Evolutionary conservation across 371 early-diverging fungal species (phyloP).

Genomic region (Actinomortierella ambigua): DNA sequence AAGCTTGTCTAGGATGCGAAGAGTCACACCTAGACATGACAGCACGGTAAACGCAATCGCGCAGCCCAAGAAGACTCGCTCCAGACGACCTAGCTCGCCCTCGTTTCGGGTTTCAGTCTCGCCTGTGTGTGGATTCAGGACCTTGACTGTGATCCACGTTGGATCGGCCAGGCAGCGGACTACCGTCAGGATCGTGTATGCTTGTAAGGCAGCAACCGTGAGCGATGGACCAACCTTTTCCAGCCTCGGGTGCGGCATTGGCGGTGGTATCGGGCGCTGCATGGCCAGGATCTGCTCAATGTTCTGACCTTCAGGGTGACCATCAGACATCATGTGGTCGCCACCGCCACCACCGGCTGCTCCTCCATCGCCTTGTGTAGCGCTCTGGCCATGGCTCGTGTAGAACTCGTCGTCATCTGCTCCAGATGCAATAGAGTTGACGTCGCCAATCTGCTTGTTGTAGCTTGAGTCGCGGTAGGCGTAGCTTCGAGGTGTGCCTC

Average conservation of each 20-base stretch:
- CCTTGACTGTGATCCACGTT: constrained; percentile 28
- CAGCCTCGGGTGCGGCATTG: constrained; percentile 14
- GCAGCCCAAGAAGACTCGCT: constrained; percentile 29
- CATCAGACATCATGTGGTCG: not conserved
- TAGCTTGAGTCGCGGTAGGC: too few relatives aligned
- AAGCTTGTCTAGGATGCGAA: constrained; percentile 38
- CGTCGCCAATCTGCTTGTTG: too few relatives aligned
- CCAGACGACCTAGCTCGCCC: constrained; percentile 11
- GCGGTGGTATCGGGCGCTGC: too few relatives aligned
- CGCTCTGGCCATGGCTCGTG: not conserved
- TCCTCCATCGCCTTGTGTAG: too few relatives aligned
- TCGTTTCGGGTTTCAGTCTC: constrained; percentile 1
- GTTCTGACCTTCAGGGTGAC: too few relatives aligned
- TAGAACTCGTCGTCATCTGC: not conserved
- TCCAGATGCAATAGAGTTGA: not conserved
- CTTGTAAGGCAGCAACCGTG: constrained; percentile 22
- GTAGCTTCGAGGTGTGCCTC: too few relatives aligned
- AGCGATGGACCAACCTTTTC: constrained; percentile 24
- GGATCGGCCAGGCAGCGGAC: constrained; percentile 37
- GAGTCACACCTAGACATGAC: constrained; percentile 32
- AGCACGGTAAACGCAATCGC: constrained; percentile 36
- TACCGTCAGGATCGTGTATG: constrained; percentile 31
- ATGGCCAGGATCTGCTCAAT: too few relatives aligned
- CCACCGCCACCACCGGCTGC: not conserved
- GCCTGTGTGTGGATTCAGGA: constrained; percentile 13